Evolutionary conservation across 108 stramenopile genomes (phyloP).

Genomic region (Aureococcus anophagefferens): DNA sequence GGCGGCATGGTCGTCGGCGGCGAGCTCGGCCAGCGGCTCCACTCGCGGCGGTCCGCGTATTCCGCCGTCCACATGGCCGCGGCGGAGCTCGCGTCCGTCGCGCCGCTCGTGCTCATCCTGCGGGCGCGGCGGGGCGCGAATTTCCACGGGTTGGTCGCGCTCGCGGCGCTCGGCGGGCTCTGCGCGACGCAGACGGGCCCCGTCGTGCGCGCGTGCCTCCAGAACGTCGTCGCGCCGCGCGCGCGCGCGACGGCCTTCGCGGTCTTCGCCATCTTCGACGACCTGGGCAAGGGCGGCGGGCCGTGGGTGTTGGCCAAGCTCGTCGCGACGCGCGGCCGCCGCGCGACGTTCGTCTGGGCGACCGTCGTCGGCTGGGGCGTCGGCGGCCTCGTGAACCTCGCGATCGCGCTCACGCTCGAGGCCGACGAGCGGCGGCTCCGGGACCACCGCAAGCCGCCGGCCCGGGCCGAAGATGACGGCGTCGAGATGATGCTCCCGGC

Average conservation of each 20-base stretch:
- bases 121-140: too few relatives aligned
- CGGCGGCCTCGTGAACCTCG: conserved; percentile 57
- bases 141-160: conserved; percentile 2
- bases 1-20: conserved; percentile 66
- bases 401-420: conserved; percentile 53
- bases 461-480: too few relatives aligned
- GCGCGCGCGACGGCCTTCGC: conserved; percentile 41
- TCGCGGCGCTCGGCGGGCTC: conserved; percentile 44
- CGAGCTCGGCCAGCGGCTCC: conserved; percentile 44
- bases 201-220: conserved; percentile 61
- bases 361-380: conserved; percentile 60
- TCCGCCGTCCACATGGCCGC: conserved; percentile 4
- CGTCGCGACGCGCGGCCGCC: conserved; percentile 48
- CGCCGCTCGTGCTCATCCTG: too few relatives aligned
- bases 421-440: conserved; percentile 51
- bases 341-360: conserved; percentile 58
- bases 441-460: too few relatives aligned
- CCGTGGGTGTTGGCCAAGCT: conserved; percentile 62
- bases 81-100: not conserved
- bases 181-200: conserved; percentile 59
- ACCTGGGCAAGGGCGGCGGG: conserved; percentile 72
- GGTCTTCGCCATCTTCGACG: conserved; percentile 58
- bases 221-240: conserved; percentile 66
- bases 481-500: too few relatives aligned
- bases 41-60: conserved; percentile 10